Conservation (phyloP, 2,329 filamentous ascomycete genomes). For the Aspergillus japonicus region DNA sequence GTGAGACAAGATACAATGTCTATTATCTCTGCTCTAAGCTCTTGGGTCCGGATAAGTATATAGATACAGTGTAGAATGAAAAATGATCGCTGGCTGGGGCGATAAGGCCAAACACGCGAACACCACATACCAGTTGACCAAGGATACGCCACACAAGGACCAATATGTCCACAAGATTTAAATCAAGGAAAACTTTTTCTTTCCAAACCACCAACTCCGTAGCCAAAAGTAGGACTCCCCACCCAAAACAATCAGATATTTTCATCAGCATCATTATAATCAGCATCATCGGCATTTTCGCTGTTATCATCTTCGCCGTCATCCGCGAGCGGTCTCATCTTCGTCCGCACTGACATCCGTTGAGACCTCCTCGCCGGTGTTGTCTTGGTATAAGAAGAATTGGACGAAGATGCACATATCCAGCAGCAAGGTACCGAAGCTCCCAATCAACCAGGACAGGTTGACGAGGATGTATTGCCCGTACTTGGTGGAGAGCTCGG, state of each 20-base stretch:
- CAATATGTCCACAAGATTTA: not conserved
- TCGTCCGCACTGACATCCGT: not conserved
- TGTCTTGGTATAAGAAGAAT: constrained; percentile 76
- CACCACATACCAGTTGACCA: not conserved
- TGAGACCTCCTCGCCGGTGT: constrained; percentile 18
- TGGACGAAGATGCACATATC: constrained; percentile 87
- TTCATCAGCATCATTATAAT: not conserved
- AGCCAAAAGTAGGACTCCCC: not conserved
- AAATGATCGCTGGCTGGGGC: not conserved
- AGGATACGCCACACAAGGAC: not conserved
- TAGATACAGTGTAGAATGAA: not conserved
- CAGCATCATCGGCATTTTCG: not conserved
- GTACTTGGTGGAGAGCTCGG: constrained; percentile 69
- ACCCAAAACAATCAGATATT: not conserved
- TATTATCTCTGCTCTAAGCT: not conserved
- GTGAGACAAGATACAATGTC: not conserved
- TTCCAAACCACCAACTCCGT: not conserved
- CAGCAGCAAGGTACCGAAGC: constrained; percentile 79
- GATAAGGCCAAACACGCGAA: not conserved
- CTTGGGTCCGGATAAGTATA: not conserved
- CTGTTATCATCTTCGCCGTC: not conserved
- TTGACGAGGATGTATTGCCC: constrained; percentile 84
- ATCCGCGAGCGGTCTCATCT: not conserved
- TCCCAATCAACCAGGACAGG: constrained; percentile 84
- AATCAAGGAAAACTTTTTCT: not conserved